phyloP scores from a whole-genome alignment of 2,329 filamentous ascomycete genomes.

The Colletotrichum tanaceti region DNA sequence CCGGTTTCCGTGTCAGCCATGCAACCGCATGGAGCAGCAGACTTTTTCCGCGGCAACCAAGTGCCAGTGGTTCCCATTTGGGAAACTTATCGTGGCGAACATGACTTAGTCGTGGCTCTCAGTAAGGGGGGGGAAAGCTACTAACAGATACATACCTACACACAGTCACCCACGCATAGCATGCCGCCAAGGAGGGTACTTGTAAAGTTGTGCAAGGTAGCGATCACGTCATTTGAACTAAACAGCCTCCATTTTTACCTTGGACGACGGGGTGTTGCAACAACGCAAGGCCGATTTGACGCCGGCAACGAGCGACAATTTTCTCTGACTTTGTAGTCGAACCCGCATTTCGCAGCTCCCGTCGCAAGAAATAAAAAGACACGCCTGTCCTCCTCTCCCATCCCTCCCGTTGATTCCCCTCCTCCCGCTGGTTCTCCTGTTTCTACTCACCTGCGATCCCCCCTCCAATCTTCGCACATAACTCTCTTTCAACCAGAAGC shows the following conservation, averaged over 20 bases:
- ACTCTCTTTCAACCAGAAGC: not conserved
- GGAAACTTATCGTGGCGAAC: conserved; percentile 39
- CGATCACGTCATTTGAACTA: conserved; percentile 45
- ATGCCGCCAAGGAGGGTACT: conserved; percentile 36
- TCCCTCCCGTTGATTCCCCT: not conserved
- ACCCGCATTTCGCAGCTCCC: conserved; percentile 28
- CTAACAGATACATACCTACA: conserved; percentile 3
- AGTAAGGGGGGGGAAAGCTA: conserved; percentile 1
- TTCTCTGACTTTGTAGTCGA: conserved; percentile 18
- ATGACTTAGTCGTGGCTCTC: conserved; percentile 35
- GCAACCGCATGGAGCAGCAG: conserved; percentile 26
- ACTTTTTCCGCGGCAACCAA: conserved; percentile 32
- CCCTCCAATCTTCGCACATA: conserved; percentile 9
- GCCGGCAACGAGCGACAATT: conserved; percentile 34
- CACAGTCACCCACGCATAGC: not conserved
- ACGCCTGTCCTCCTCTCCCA: conserved; percentile 31
- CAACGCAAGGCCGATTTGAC: conserved; percentile 36
- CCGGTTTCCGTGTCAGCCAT: conserved; percentile 28
- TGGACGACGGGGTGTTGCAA: conserved; percentile 26
- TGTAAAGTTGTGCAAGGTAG: conserved; percentile 41
- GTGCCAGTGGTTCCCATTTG: conserved; percentile 16
- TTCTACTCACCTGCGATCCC: conserved; percentile 12
- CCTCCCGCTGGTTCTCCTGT: conserved; percentile 14
- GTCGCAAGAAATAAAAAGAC: conserved; percentile 34
- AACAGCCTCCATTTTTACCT: conserved; percentile 41